These are phyloP conservation scores for Brettanomyces sp. DNA, from an alignment of 805 yeast species.

Conservation along the genomic window DNA sequence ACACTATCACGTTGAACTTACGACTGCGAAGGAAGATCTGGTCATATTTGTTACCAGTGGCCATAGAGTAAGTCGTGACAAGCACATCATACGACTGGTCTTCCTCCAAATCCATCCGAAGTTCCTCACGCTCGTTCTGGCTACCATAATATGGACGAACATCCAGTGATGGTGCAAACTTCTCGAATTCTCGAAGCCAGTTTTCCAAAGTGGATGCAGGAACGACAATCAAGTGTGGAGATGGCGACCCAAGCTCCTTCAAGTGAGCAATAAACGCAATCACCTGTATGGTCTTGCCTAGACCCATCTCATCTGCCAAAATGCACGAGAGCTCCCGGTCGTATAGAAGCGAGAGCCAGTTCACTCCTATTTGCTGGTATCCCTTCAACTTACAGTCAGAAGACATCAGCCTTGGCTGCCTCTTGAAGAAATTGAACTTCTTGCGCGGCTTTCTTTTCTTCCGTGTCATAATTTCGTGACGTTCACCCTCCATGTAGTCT, in stretches of 20 bases:
- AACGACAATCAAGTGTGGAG: conserved; percentile 90
- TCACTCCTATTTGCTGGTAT: conserved; percentile 95
- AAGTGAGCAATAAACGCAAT: conserved; percentile 84
- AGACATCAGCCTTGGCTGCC: conserved; percentile 63
- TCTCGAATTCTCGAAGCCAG: conserved; percentile 90
- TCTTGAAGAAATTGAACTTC: conserved; percentile 39
- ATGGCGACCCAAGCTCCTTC: conserved; percentile 48
- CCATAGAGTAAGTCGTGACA: conserved; percentile 89
- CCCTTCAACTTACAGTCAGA: conserved; percentile 62
- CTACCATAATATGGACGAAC: conserved; percentile 95
- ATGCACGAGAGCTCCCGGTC: conserved; percentile 79
- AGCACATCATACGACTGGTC: conserved; percentile 67
- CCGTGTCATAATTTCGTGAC: not conserved
- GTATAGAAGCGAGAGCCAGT: conserved; percentile 82
- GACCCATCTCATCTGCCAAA: conserved; percentile 97
- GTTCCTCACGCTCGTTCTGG: conserved; percentile 72
- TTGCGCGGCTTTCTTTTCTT: not conserved
- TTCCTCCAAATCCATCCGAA: conserved; percentile 58
- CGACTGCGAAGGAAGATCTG: conserved; percentile 65
- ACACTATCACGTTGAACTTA: conserved; percentile 79
- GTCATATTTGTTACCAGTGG: conserved; percentile 80
- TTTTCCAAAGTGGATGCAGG: conserved; percentile 96
- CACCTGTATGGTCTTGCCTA: conserved; percentile 95
- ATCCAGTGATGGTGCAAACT: conserved; percentile 72
- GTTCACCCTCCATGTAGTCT: not conserved